Evolutionary conservation across 2,329 filamentous ascomycete species (phyloP).

Genomic region (Penicillium hesseltinei): DNA sequence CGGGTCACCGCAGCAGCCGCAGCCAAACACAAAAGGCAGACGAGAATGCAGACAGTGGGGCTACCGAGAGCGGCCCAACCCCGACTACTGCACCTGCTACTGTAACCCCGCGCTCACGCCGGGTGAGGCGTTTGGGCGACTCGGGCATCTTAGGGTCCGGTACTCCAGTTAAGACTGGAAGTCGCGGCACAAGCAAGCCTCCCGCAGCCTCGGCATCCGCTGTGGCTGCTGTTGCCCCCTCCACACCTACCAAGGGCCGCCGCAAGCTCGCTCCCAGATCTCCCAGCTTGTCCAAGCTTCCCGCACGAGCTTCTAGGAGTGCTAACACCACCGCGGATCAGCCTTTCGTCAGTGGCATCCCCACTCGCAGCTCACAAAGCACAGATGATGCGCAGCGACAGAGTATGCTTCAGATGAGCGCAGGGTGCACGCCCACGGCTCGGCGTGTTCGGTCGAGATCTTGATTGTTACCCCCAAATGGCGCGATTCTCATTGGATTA

Average conservation of each 20-base stretch:
- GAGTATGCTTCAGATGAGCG: slow-evolving; percentile 31
- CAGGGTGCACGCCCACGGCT: slow-evolving; percentile 39
- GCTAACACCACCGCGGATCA: slow-evolving; percentile 1
- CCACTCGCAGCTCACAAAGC: slow-evolving; percentile 19
- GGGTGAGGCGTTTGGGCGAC: slow-evolving; percentile 33
- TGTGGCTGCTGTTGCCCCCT: slow-evolving; percentile 16
- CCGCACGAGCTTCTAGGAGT: slow-evolving; percentile 21
- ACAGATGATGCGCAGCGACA: slow-evolving; percentile 18
- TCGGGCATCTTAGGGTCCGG: slow-evolving; percentile 24
- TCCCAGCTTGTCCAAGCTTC: slow-evolving; percentile 24
- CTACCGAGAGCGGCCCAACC: slow-evolving; percentile 13
- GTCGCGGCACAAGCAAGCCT: slow-evolving; percentile 22
- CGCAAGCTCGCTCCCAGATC: slow-evolving; percentile 38
- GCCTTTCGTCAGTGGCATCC: slow-evolving; percentile 21
- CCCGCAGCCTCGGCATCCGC: slow-evolving; percentile 12
- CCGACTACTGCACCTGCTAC: slow-evolving; percentile 24
- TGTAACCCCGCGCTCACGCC: slow-evolving; percentile 31
- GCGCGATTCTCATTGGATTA: neutral
- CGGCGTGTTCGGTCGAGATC: slow-evolving; percentile 32
- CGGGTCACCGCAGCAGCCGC: slow-evolving; percentile 26
- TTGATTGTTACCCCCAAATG: slow-evolving; percentile 15
- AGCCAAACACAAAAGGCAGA: slow-evolving; percentile 22
- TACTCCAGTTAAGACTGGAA: slow-evolving; percentile 24
- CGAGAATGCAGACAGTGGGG: slow-evolving; percentile 10
- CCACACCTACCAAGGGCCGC: slow-evolving; percentile 30